A percentile compares a stretch with the other conserved stretches of the same genome.
Conservation (phyloP, 805 yeast species). For the Barnettozyma populi region DNA sequence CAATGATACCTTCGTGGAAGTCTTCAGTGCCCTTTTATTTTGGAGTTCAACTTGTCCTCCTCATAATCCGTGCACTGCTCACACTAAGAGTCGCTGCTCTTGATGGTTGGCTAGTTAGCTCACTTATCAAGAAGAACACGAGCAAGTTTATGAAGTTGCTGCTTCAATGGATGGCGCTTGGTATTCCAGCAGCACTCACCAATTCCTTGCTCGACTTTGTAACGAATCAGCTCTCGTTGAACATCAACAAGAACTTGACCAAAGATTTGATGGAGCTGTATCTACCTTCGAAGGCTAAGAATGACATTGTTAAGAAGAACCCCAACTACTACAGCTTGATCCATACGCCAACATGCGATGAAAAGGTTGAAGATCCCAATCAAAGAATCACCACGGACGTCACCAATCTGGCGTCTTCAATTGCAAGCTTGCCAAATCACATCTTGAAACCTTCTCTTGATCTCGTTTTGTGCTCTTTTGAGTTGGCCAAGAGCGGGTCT, state of each 20-base stretch:
- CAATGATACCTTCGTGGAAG: constrained; percentile 21
- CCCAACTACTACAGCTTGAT: constrained; percentile 72
- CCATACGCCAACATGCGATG: constrained; percentile 40
- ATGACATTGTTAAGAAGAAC: constrained; percentile 34
- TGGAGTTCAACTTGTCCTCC: constrained; percentile 31
- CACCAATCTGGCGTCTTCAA: constrained; percentile 62
- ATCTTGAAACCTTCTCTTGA: constrained; percentile 79
- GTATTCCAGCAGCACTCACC: constrained; percentile 79
- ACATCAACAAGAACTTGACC: constrained; percentile 62
- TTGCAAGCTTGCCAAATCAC: constrained; percentile 76
- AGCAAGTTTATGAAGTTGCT: constrained; percentile 56
- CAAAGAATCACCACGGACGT: constrained; percentile 81
- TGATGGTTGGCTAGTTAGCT: constrained; percentile 82
- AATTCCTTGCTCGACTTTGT: constrained; percentile 65
- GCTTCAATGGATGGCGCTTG: constrained; percentile 74
- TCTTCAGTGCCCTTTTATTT: constrained; percentile 23
- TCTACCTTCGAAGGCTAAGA: constrained; percentile 46
- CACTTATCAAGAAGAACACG: constrained; percentile 67
- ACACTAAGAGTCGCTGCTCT: constrained; percentile 79
- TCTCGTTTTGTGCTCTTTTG: constrained; percentile 72
- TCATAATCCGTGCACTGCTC: constrained; percentile 63
- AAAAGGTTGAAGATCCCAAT: constrained; percentile 64
- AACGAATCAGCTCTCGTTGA: constrained; percentile 49
- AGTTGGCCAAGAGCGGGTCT: constrained; percentile 43
- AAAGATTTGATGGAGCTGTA: constrained; percentile 61